A percentile compares a stretch with the other conserved stretches of the same genome.
phyloP scores from a whole-genome alignment of 2,329 filamentous ascomycete genomes.

The Leptodontidium sp. region DNA sequence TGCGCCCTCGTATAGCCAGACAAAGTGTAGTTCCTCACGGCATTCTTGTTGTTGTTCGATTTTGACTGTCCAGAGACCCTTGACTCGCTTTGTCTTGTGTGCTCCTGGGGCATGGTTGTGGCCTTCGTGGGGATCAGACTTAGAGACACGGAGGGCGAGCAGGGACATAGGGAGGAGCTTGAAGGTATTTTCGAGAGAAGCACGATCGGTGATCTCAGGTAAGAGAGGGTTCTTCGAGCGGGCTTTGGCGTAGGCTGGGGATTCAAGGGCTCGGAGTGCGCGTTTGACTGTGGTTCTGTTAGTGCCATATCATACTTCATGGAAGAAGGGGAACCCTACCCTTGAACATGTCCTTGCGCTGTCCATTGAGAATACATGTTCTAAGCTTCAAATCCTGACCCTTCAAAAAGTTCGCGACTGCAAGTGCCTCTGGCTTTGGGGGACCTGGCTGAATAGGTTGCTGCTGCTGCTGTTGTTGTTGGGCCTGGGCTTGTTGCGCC shows the following conservation, averaged over 20 bases:
- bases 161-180: slow-evolving; percentile 95
- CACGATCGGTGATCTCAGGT: slow-evolving; percentile 86
- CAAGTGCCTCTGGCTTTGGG: slow-evolving; percentile 87
- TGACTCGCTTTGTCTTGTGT: slow-evolving; percentile 86
- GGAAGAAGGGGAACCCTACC: slow-evolving; percentile 58
- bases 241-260: slow-evolving; percentile 88
- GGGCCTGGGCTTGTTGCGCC: slow-evolving; percentile 53
- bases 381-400: slow-evolving; percentile 86
- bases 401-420: slow-evolving; percentile 87
- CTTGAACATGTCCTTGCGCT: slow-evolving; percentile 98
- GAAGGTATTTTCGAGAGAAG: slow-evolving; percentile 90
- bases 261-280: slow-evolving; percentile 88
- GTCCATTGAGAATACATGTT: slow-evolving; percentile 92
- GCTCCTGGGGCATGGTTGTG: slow-evolving; percentile 69
- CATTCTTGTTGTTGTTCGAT: slow-evolving; percentile 97
- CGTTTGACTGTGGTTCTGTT: slow-evolving; percentile 77
- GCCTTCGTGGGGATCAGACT: slow-evolving; percentile 79
- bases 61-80: slow-evolving; percentile 94
- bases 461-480: slow-evolving; percentile 54
- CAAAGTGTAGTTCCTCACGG: slow-evolving; percentile 88
- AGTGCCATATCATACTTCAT: background rate
- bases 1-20: slow-evolving; percentile 94
- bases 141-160: slow-evolving; percentile 87
- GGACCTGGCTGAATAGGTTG: slow-evolving; percentile 80
- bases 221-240: slow-evolving; percentile 88